Conservation (phyloP, 78 protist genomes). For the Pigoraptor vietnamica region DNA sequence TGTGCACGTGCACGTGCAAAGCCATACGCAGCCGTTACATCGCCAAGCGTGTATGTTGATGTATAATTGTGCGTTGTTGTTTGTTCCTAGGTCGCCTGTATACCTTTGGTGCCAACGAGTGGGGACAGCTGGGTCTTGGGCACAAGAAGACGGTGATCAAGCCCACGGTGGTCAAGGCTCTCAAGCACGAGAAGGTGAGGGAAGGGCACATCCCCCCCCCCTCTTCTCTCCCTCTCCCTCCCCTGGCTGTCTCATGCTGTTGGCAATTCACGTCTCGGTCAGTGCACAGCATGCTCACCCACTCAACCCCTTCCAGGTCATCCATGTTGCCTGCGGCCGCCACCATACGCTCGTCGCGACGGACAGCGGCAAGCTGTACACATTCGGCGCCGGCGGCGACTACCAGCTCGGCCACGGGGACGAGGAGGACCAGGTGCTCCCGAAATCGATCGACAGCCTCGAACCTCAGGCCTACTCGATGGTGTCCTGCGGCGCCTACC, state of each 20-base stretch:
- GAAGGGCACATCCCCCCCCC: background rate
- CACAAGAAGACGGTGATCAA: background rate
- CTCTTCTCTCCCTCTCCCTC: background rate
- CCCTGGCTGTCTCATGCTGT: too few relatives aligned
- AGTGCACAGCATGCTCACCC: too few relatives aligned
- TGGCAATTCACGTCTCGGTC: too few relatives aligned
- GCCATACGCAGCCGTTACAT: too few relatives aligned
- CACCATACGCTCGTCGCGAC: background rate
- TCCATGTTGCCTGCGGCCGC: background rate
- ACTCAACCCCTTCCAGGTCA: background rate
- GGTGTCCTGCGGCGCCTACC: background rate
- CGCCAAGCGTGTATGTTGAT: too few relatives aligned
- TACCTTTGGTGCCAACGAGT: background rate
- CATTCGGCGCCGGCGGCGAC: background rate
- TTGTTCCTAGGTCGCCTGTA: background rate
- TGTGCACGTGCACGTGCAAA: too few relatives aligned
- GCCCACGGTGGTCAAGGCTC: background rate
- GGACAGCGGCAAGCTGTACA: background rate
- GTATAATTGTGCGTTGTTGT: background rate
- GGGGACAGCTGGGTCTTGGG: background rate
- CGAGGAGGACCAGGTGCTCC: background rate
- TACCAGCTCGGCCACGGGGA: background rate
- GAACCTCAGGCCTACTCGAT: background rate
- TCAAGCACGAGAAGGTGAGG: background rate
- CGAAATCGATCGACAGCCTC: background rate